phyloP scores from a whole-genome alignment of 2,329 filamentous ascomycete genomes.

The Nigrospora osmanthi region DNA sequence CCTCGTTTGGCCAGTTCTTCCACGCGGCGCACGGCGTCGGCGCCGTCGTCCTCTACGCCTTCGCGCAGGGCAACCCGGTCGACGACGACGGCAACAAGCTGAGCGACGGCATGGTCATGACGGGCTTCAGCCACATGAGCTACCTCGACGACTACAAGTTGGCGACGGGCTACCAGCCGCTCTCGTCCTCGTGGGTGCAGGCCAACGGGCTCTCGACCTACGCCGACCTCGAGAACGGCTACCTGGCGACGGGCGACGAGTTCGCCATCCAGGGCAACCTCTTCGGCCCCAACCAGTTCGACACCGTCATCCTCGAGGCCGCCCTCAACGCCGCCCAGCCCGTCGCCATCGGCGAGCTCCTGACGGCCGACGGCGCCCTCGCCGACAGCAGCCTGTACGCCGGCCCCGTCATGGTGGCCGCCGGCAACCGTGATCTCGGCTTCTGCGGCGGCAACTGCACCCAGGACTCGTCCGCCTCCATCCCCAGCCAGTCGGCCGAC shows the following conservation, averaged over 20 bases:
- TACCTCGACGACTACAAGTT: constrained; percentile 34
- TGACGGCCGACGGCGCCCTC: constrained; percentile 27
- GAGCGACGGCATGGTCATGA: constrained; percentile 49
- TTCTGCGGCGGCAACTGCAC: too few relatives aligned
- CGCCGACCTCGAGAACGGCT: constrained; percentile 36
- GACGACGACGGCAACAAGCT: neutral
- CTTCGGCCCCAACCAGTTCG: constrained; percentile 45
- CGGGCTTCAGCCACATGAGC: constrained; percentile 46
- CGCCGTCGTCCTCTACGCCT: constrained; percentile 44
- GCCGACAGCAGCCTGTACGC: too few relatives aligned
- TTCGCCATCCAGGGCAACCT: constrained; percentile 44
- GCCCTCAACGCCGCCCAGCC: constrained; percentile 44
- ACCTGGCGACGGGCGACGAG: constrained; percentile 38
- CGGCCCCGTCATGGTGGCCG: too few relatives aligned
- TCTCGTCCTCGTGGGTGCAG: constrained; percentile 38
- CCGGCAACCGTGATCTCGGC: too few relatives aligned
- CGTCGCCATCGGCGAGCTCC: constrained; percentile 47
- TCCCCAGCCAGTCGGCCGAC: too few relatives aligned
- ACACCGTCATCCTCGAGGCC: constrained; percentile 39
- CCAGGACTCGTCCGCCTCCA: too few relatives aligned
- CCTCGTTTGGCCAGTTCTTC: constrained; percentile 36
- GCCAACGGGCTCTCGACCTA: constrained; percentile 25
- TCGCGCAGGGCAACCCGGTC: constrained; percentile 37
- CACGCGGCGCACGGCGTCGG: constrained; percentile 61
- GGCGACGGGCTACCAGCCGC: constrained; percentile 1